These are phyloP conservation scores for Kodamaea restingae DNA, from an alignment of 805 yeast genomes.

Conservation along the genomic window DNA sequence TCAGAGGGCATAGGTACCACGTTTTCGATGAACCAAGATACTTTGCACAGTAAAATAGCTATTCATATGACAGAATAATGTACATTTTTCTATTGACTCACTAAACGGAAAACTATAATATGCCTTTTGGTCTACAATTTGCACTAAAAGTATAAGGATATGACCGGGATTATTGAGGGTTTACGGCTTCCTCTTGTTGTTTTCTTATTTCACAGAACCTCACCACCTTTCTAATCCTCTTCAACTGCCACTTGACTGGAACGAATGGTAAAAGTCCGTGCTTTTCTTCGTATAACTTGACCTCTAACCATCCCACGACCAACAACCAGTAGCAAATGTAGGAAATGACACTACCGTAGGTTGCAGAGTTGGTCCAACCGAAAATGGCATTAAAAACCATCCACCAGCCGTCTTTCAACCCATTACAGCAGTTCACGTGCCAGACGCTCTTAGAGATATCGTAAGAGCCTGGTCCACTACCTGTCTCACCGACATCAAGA, in stretches of 20 bases:
- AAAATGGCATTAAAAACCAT: conserved; percentile 43
- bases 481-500: conserved; percentile 41
- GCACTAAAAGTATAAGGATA: no score
- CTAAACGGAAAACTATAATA: no score
- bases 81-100: no score
- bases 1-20: conserved; percentile 89
- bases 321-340: conserved; percentile 37
- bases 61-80: neutral
- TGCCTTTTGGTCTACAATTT: no score
- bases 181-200: no score
- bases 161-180: no score
- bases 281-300: conserved; percentile 33
- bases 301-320: conserved; percentile 28
- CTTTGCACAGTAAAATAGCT: conserved; percentile 36
- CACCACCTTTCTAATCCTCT: conserved; percentile 30
- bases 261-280: conserved; percentile 35
- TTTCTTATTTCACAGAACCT: conserved; percentile 12
- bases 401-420: conserved; percentile 44
- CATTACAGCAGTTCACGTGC: conserved; percentile 47
- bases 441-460: conserved; percentile 38
- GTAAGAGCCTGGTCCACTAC: conserved; percentile 44
- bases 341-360: conserved; percentile 39
- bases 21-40: conserved; percentile 94
- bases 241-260: conserved; percentile 39
- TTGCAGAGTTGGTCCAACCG: conserved; percentile 46